phyloP scores from a whole-genome alignment of 73 alveolate genomes.

The Paramecium biaurelia region DNA sequence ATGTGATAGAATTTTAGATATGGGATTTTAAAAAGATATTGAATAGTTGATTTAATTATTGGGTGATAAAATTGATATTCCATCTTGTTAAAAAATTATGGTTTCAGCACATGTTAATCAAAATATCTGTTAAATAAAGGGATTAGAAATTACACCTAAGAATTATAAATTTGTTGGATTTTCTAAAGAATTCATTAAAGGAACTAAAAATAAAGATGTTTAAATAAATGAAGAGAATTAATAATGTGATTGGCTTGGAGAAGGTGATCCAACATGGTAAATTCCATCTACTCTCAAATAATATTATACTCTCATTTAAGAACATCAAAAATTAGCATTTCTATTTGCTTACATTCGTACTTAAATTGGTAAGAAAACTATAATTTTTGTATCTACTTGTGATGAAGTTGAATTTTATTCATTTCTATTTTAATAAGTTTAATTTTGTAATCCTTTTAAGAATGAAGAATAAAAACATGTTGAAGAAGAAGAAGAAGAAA shows the following conservation, averaged over 20 bases:
- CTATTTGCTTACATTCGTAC: slow-evolving; percentile 27
- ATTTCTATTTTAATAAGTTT: slow-evolving; percentile 54
- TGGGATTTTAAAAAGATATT: slow-evolving; percentile 95
- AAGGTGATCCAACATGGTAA: slow-evolving; percentile 34
- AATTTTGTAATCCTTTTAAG: neutral
- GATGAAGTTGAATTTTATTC: slow-evolving; percentile 74
- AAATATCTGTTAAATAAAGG: slow-evolving; percentile 6
- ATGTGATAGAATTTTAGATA: slow-evolving; percentile 93
- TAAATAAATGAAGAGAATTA: neutral
- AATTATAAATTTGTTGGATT: slow-evolving; percentile 40
- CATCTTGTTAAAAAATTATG: slow-evolving; percentile 40
- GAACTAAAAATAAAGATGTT: neutral
- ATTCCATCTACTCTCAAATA: slow-evolving; percentile 52
- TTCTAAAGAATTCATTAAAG: neutral
- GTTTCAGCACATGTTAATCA: slow-evolving; percentile 62
- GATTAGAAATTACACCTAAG: slow-evolving; percentile 15
- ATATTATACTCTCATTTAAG: slow-evolving; percentile 57
- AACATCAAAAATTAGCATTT: slow-evolving; percentile 55
- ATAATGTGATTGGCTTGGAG: slow-evolving; percentile 36
- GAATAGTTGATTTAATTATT: slow-evolving; percentile 37
- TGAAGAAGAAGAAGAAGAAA: slow-evolving; percentile 32
- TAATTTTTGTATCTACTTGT: slow-evolving; percentile 78
- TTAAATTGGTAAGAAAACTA: slow-evolving; percentile 38
- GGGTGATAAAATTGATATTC: neutral
- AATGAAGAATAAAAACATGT: slow-evolving; percentile 50